phyloP scores from a whole-genome alignment of 345 rosid genomes.

The Boechera retrofracta region DNA sequence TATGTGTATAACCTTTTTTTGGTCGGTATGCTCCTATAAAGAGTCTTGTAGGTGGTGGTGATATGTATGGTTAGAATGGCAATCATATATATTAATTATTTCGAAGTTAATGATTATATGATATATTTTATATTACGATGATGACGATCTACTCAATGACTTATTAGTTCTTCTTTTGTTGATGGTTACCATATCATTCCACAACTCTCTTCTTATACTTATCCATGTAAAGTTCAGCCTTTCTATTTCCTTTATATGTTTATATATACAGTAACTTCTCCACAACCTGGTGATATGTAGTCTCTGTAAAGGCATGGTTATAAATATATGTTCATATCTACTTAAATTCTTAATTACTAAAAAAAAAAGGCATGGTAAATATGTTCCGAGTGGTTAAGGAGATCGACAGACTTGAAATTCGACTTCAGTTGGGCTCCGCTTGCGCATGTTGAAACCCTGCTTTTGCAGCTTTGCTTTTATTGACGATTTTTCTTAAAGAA shows the following conservation, averaged over 20 bases:
- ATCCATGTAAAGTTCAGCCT: slow-evolving; percentile 8
- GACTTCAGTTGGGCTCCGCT: slow-evolving; percentile 7
- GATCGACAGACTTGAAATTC: slow-evolving; percentile 5
- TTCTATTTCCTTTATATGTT: background rate
- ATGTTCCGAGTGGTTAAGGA: background rate
- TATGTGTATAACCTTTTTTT: slow-evolving; percentile 34
- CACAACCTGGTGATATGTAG: slow-evolving; percentile 16
- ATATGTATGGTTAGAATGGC: slow-evolving; percentile 39
- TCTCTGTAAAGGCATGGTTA: background rate
- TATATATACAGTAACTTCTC: slow-evolving; percentile 6
- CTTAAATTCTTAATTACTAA: background rate
- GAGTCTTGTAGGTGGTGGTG: slow-evolving; percentile 36
- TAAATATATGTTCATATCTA: background rate
- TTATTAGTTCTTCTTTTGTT: slow-evolving; percentile 13
- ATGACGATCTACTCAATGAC: background rate
- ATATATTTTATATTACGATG: background rate
- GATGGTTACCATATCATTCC: background rate
- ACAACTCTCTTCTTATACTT: background rate
- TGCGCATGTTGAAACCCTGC: slow-evolving; percentile 9
- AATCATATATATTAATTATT: slow-evolving; percentile 32
- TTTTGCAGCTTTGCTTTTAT: slow-evolving; percentile 24
- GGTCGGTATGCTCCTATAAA: slow-evolving; percentile 34
- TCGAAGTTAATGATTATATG: slow-evolving; percentile 14
- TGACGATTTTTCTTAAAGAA: background rate
- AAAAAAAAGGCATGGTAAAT: background rate